Evolutionary conservation across 176 grass and related monocot genomes (phyloP), one percentile per base, ranked within the genome.

Genomic region (Bonia amplexicaulis): DNA sequence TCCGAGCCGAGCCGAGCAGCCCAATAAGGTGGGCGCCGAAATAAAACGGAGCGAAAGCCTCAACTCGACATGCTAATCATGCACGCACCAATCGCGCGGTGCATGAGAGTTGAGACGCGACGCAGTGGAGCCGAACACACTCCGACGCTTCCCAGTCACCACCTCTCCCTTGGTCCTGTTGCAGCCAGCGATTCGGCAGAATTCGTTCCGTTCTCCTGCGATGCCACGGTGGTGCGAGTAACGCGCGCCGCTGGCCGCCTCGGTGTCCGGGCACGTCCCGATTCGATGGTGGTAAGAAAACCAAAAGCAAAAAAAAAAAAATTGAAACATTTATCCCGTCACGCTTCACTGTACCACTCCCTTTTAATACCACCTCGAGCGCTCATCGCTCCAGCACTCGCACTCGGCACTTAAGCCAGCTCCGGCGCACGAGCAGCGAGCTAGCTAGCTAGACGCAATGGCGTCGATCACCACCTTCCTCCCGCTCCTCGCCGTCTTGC

Each of bases 331-430:
- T 86, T 58, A 63, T 65, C 79, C 73, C 73, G 57, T 82, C 84
- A 78, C 59, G 59, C 58, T 6, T 15, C 78, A 63, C n/a, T 12
- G 62, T n/a, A 23, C 14, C 60, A 25, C 27, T 27, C 16, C 85
- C 89, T 87, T 90, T 87, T 84, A 87, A 87, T 84, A 90, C 74
- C n/a, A 54, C 80, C 74, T 59, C 74, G 40, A 20, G 74, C 49
- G 79, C 84, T 86, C 60, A 16, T 79, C 80, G 79, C 80, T 67
- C 31, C 79, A 39, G 7, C 84, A 86, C 72, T 79, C 47, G 7
- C 84, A 86, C 72, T 79, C 69, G 9, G 44, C 69, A 59, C 76
- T 69, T 16, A 0, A 80, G 82, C 52, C 39, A 74, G 17, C 68
- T 25, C 73, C 71, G 69, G 44, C 41, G 22, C 70, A 74, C 65